Conservation (phyloP, 2,329 filamentous ascomycete species). For the Tolypocladium pustulatum region DNA sequence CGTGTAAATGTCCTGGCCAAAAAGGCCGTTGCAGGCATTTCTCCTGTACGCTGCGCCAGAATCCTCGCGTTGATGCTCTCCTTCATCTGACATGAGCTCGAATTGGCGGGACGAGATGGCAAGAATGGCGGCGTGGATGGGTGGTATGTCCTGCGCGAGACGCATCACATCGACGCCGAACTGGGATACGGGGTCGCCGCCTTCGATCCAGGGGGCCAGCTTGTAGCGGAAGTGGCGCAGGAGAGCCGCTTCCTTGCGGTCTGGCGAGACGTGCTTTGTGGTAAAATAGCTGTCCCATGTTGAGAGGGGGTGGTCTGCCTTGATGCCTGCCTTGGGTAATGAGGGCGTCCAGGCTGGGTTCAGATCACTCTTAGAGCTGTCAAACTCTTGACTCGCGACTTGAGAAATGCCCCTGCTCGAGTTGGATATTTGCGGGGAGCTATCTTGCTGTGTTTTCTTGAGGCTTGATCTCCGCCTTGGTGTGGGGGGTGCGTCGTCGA, state of each 20-base stretch:
- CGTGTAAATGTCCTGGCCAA: neutral
- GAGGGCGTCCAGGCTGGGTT: neutral
- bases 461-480: neutral
- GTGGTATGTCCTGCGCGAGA: conserved; percentile 5
- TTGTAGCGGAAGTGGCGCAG: conserved; percentile 11
- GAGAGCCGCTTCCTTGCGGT: conserved; percentile 4
- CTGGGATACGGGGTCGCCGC: conserved; percentile 5
- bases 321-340: neutral
- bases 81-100: neutral
- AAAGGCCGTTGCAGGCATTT: neutral
- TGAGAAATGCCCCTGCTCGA: neutral
- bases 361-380: neutral
- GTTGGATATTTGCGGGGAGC: neutral
- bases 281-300: conserved; percentile 11
- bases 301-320: conserved; percentile 1
- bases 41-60: neutral
- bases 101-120: conserved; percentile 6
- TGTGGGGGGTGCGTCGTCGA: neutral
- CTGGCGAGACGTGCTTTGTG: neutral
- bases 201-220: conserved; percentile 11
- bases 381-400: neutral
- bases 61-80: neutral
- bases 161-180: conserved; percentile 9
- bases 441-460: neutral
- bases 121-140: conserved; percentile 1